phyloP scores from a whole-genome alignment of 176 grass and related monocot species.

The Alloteropsis semialata region DNA sequence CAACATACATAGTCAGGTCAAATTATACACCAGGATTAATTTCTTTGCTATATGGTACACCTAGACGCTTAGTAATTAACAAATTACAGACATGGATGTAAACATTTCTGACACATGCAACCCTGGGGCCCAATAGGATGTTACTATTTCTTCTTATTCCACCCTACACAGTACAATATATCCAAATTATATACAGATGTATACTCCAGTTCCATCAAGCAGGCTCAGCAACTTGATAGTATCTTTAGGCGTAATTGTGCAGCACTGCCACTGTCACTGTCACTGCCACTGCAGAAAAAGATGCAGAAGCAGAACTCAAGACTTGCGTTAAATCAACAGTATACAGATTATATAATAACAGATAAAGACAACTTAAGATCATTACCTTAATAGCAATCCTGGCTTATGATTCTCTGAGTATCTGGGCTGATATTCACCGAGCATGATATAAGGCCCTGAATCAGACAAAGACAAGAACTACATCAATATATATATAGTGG shows the following conservation, averaged over 20 bases:
- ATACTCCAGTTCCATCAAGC: neutral
- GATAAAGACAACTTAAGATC: neutral
- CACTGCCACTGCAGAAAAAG: neutral
- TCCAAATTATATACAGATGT: conserved; percentile 15
- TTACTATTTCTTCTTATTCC: neutral
- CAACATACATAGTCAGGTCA: neutral
- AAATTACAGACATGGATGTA: neutral
- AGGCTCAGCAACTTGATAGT: neutral
- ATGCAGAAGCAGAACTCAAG: neutral
- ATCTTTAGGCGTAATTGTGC: neutral
- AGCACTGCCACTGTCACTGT: neutral
- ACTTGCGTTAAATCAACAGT: neutral
- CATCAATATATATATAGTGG: neutral
- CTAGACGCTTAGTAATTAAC: neutral
- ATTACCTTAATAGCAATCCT: conserved; percentile 52
- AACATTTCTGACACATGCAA: neutral
- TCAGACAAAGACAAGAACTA: neutral
- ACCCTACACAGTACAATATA: conserved; percentile 2
- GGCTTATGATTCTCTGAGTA: conserved; percentile 43
- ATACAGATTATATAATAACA: neutral
- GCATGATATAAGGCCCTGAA: conserved; percentile 46
- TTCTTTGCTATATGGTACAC: neutral
- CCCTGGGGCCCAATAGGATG: neutral
- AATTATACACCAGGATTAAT: conserved; percentile 1
- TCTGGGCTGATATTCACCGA: conserved; percentile 46